Evolutionary conservation across 805 yeast species (phyloP).

Genomic region (Brettanomyces anomalus): DNA sequence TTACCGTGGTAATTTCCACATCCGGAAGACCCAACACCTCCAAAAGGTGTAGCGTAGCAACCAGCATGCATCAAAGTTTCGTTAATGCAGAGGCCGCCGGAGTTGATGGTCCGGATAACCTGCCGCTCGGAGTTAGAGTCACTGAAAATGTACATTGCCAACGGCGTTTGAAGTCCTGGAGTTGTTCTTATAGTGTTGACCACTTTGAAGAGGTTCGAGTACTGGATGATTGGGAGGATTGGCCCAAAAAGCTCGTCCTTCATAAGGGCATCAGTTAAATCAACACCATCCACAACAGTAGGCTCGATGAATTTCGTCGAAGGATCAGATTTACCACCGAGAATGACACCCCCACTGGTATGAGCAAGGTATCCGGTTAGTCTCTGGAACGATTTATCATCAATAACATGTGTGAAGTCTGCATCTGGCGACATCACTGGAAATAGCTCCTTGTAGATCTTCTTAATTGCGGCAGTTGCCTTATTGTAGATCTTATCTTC

Average conservation of each 20-base stretch:
- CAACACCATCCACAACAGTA: constrained; percentile 56
- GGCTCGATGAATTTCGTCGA: constrained; percentile 53
- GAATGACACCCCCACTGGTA: constrained; percentile 45
- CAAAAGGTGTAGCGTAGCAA: constrained; percentile 63
- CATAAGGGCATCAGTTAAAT: constrained; percentile 63
- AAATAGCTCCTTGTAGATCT: constrained; percentile 36
- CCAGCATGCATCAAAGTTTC: constrained; percentile 68
- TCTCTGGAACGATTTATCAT: constrained; percentile 42
- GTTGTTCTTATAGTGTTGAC: constrained; percentile 32
- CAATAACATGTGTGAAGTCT: constrained; percentile 55
- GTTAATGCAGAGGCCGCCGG: constrained; percentile 65
- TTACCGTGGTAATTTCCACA: constrained; percentile 76
- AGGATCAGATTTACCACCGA: constrained; percentile 32
- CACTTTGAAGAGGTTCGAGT: constrained; percentile 30
- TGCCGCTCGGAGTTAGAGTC: constrained; percentile 37
- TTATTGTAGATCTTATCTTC: constrained; percentile 47
- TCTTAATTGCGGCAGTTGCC: constrained; percentile 36
- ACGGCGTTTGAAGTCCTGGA: constrained; percentile 58
- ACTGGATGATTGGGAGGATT: constrained; percentile 62
- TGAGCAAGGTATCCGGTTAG: constrained; percentile 32
- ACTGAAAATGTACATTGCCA: constrained; percentile 69
- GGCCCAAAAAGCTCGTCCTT: constrained; percentile 79
- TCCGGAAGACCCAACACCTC: constrained; percentile 86
- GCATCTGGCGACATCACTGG: constrained; percentile 27
- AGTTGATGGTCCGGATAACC: constrained; percentile 47